Base-by-base conservation (phyloP, 768 basidiomycete species). In the Dendrothele bispora region DNA sequence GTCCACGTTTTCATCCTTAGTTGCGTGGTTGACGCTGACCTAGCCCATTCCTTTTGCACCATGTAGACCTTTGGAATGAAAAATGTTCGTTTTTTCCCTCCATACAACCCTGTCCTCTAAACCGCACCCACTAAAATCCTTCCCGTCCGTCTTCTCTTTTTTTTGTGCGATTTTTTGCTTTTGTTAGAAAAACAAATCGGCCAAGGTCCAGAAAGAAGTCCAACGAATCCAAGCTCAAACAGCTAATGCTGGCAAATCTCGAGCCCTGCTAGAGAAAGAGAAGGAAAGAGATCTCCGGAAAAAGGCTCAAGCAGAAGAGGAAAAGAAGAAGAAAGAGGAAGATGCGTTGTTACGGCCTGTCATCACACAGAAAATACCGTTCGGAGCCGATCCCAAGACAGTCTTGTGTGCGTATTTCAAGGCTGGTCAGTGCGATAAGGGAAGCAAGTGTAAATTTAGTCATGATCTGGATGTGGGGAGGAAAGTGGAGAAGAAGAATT, bases 301-400 rank as follows among this genome's bases (percentile, higher is more conserved):
- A 37, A 90, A 91, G 65, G 81, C 72, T 39, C 87, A 88, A 62
- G 62, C 72, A 0, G 89, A 91, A 15, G 91, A 88, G 63, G 91
- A 89, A 69, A 90, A 92, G 63, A 78, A 84, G 42, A 78, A 72
- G 65, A 91, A 87, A 68, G 89, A 95, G 71, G 87, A 94, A 55
- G 88, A 89, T 2, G 86, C 83, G 20, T 67, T 97, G 54, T 74
- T 95, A 60, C 85, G 86, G 59, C 86, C 91, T 39, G 84, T 85
- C 39, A 43, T 43, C 41, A 43, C 72, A 42, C 91, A 93, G 73
- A 93, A 90, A 62, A 78, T 98, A 35, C 91, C 95, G 0, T 92
- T 95, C 49, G 95, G 95, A 20, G 92, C 94, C 38, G 95, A 98
- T 67, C 95, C 95, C 22, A 98, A 97, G 78, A 93, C 91, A 12